phyloP scores from a whole-genome alignment of 768 basidiomycete genomes.

The Lactarius pseudohatsudake region DNA sequence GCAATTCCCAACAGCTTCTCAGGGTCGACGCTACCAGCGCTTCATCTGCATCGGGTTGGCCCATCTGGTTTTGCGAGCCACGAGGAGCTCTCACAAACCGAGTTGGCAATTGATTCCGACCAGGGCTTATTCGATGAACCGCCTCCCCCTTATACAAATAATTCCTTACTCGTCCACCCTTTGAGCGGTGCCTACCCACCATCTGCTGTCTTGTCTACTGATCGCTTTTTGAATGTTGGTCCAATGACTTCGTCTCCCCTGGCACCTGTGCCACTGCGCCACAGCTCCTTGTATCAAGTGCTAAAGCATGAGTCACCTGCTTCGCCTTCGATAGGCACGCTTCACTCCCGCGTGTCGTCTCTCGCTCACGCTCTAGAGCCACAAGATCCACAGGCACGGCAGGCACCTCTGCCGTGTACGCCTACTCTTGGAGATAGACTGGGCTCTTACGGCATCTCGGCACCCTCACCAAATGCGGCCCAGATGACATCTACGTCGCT shows the following conservation, averaged over 20 bases:
- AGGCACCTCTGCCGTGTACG: not conserved
- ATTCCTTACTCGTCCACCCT: not conserved
- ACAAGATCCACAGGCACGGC: slow-evolving; percentile 15
- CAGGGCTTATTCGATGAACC: slow-evolving; percentile 17
- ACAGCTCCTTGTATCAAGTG: slow-evolving; percentile 24
- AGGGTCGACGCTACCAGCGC: not conserved
- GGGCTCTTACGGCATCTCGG: not conserved
- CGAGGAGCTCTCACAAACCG: not conserved
- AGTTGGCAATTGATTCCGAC: slow-evolving; percentile 1
- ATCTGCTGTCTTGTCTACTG: slow-evolving; percentile 2
- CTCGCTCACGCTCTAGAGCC: slow-evolving; percentile 23
- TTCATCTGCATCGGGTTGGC: slow-evolving; percentile 9
- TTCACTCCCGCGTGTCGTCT: slow-evolving; percentile 6
- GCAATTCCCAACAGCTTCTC: slow-evolving; percentile 7
- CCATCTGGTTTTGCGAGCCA: not conserved
- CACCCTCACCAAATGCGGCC: not conserved
- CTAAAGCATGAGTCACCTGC: slow-evolving; percentile 19
- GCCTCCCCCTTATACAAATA: slow-evolving; percentile 21
- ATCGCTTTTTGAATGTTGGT: not conserved
- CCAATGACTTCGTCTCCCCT: slow-evolving; percentile 15
- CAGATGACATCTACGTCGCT: slow-evolving; percentile 1
- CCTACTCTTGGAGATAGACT: slow-evolving; percentile 1
- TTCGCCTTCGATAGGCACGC: slow-evolving; percentile 11
- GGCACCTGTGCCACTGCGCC: slow-evolving; percentile 23
- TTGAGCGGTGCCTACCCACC: slow-evolving; percentile 5